These are phyloP conservation scores for Russula brevipes DNA, from an alignment of 768 basidiomycete genomes.

Conservation along the genomic window DNA sequence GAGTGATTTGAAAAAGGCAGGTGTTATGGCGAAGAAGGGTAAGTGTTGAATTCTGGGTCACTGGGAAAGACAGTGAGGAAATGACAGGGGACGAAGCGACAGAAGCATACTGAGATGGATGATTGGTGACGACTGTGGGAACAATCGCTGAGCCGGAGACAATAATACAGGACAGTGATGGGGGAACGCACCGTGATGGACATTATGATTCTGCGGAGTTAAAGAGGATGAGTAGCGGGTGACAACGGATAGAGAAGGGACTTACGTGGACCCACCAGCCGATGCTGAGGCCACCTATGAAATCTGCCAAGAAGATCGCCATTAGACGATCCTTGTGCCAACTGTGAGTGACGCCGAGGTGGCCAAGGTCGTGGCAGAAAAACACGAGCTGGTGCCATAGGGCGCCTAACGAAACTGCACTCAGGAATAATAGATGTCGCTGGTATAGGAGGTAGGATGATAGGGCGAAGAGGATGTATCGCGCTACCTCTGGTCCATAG, in stretches of 20 bases:
- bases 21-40: constrained; percentile 92
- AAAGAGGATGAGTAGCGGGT: constrained; percentile 4
- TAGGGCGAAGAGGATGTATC: constrained; percentile 63
- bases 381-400: constrained; percentile 97
- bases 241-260: constrained; percentile 25
- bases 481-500: constrained; percentile 83
- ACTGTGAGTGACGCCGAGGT: constrained; percentile 87
- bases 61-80: constrained; percentile 35
- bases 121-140: constrained; percentile 84
- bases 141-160: constrained; percentile 6
- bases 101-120: constrained; percentile 78
- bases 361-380: constrained; percentile 89
- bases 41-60: constrained; percentile 84
- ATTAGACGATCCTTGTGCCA: constrained; percentile 78
- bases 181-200: constrained; percentile 78
- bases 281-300: constrained; percentile 87
- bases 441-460: constrained; percentile 58
- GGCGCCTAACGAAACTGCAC: constrained; percentile 78
- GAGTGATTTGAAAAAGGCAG: constrained; percentile 75
- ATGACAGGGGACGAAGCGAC: background rate
- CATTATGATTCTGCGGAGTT: constrained; percentile 74
- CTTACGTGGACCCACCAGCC: constrained; percentile 98
- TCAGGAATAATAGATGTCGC: constrained; percentile 60
- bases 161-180: background rate
- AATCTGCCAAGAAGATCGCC: constrained; percentile 76